Evolutionary conservation across 2,329 filamentous ascomycete species (phyloP).

Genomic region (Apiospora koreana): DNA sequence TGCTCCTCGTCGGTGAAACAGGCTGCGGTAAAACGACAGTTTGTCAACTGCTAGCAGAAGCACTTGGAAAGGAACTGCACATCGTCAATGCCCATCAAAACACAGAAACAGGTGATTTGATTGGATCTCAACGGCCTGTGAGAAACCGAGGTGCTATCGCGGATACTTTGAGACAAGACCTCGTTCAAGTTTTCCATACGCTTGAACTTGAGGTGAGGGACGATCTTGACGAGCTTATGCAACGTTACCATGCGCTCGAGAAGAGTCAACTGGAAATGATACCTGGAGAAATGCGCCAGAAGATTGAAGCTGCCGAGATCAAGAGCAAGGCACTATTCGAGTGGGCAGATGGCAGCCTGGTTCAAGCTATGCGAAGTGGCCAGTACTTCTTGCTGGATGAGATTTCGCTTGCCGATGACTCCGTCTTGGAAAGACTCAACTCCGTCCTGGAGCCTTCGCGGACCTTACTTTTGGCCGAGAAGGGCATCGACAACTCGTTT

Average conservation of each 20-base stretch:
- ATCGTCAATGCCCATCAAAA: constrained; percentile 99
- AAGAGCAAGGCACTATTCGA: constrained; percentile 88
- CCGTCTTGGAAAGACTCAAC: constrained; percentile 92
- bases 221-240: constrained; percentile 57
- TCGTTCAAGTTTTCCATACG: constrained; percentile 48
- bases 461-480: constrained; percentile 88
- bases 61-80: constrained; percentile 72
- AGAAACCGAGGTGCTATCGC: constrained; percentile 78
- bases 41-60: constrained; percentile 86
- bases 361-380: constrained; percentile 89
- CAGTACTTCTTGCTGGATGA: constrained; percentile 94
- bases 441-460: constrained; percentile 90
- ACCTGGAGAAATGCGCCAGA: constrained; percentile 47
- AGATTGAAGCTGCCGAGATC: constrained; percentile 49
- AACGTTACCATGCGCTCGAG: constrained; percentile 57
- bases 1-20: constrained; percentile 93
- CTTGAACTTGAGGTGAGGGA: constrained; percentile 42
- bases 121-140: constrained; percentile 90
- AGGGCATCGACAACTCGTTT: constrained; percentile 81
- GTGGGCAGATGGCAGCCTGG: constrained; percentile 92
- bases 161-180: constrained; percentile 62
- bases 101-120: constrained; percentile 94
- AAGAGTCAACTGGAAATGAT: constrained; percentile 45
- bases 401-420: constrained; percentile 96
- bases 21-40: constrained; percentile 98